Percentiles rank a stretch among this genome's conserved stretches.
phyloP scores from a whole-genome alignment of 192 early-diverging fungal species.

The Umbelopsis vinacea region DNA sequence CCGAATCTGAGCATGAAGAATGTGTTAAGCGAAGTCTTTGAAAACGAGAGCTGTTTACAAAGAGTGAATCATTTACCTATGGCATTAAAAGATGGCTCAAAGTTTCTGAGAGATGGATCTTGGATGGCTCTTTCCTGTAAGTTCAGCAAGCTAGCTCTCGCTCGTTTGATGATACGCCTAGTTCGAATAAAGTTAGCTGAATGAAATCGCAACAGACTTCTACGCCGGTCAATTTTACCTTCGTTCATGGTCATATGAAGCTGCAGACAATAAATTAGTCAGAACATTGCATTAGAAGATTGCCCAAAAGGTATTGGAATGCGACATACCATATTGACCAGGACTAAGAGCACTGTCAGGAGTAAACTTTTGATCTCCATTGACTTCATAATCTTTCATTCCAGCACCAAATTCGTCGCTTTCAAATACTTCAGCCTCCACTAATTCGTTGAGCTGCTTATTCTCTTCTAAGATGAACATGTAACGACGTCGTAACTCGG shows the following conservation, averaged over 20 bases:
- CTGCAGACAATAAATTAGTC: neutral
- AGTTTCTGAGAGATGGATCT: neutral
- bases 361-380: neutral
- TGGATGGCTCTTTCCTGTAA: constrained; percentile 14
- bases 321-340: neutral
- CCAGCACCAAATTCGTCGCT: constrained; percentile 25
- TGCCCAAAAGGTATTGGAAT: neutral
- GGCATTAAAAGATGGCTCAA: neutral
- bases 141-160: neutral
- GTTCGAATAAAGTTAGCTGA: neutral
- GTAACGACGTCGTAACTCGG: constrained; percentile 22
- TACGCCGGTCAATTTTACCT: neutral
- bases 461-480: constrained; percentile 30
- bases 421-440: constrained; percentile 26
- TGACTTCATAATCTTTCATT: constrained; percentile 22
- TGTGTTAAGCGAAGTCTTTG: neutral
- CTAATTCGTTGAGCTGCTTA: constrained; percentile 27
- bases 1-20: neutral
- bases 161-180: constrained; percentile 15
- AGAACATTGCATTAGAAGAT: neutral
- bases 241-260: constrained; percentile 23
- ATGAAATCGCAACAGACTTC: neutral
- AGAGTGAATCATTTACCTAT: neutral
- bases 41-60: neutral
- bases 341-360: neutral